These are phyloP conservation scores for Flaveria floridana DNA, from an alignment of 140 eudicot genomes.

Conservation along the genomic window DNA sequence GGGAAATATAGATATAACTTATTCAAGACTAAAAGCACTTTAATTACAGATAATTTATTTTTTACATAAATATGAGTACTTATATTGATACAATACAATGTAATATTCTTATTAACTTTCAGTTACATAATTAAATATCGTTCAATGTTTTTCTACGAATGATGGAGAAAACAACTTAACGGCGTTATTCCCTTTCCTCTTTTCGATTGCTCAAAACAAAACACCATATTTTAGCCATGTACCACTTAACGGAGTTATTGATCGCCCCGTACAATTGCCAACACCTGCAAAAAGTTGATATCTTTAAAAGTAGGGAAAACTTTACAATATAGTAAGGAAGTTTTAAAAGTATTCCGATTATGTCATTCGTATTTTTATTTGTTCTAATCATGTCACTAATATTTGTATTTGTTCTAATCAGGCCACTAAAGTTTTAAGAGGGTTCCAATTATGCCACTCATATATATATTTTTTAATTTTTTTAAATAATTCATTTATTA, in stretches of 20 bases:
- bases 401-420: no score
- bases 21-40: neutral
- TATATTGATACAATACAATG: neutral
- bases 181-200: neutral
- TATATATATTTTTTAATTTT: no score
- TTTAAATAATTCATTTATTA: no score
- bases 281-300: slow-evolving; percentile 35
- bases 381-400: no score
- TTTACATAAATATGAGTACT: neutral
- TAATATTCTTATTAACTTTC: neutral
- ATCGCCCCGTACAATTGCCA: slow-evolving; percentile 46
- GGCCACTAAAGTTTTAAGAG: no score
- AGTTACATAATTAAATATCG: neutral
- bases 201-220: slow-evolving; percentile 22
- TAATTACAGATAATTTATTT: no score
- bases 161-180: slow-evolving; percentile 24
- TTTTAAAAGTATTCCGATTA: no score
- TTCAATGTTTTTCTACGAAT: slow-evolving; percentile 24
- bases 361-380: no score
- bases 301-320: neutral
- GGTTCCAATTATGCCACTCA: no score
- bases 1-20: neutral
- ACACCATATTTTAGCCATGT: slow-evolving; percentile 3
- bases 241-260: slow-evolving; percentile 14
- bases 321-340: no score